Evolutionary conservation across 2,329 filamentous ascomycete species (phyloP), one percentile per base, ranked within the genome.

Genomic region (Fusarium tuaranense): DNA sequence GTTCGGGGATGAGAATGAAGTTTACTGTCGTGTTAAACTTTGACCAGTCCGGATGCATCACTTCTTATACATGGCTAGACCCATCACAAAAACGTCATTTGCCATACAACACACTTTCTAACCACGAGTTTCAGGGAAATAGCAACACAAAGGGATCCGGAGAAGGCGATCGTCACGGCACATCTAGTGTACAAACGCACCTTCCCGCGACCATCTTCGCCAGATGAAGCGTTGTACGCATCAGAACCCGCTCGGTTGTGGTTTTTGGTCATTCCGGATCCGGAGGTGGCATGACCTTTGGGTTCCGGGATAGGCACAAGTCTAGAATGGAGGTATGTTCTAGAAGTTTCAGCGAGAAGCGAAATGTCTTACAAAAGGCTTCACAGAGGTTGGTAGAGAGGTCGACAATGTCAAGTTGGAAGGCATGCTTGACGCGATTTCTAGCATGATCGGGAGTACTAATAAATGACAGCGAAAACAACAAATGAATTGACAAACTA

Each of bases 51-150:
- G 48, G 27, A 53, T 32, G 48, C 48, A 53, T 53, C 48, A 53
- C 27, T 53, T 53, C 12, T 53, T 53, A 53, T 53, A 20, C 18
- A 53, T 2, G 48, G 48, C 7, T 5, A n/a, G 18, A 30, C 48
- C 27, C 48, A 53, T 53, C 48, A 53, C 48, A 53, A 53, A 32
- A 53, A 53, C 48, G 48, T 53, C 48, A 53, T 53, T 20, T 32
- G 48, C 48, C 2, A 14, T 9, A 32, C 48, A 14, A n/a, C 3
- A 53, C 25, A 32, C 48, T 53, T 53, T 20, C 2, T 4, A n/a
- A n/a, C 9, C 9, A 30, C 25, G 25, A 30, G 46, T 30, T 51
- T 13, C 3, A 13, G 6, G 46, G 4, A 27, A 30, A n/a, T 2
- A 12, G 16, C 18, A 14, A 14, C 27, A 53, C 48, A 9, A 20